Evolutionary conservation across 768 basidiomycete species (phyloP), one percentile per base, ranked within the genome.

Genomic region (Podaxis rugospora): DNA sequence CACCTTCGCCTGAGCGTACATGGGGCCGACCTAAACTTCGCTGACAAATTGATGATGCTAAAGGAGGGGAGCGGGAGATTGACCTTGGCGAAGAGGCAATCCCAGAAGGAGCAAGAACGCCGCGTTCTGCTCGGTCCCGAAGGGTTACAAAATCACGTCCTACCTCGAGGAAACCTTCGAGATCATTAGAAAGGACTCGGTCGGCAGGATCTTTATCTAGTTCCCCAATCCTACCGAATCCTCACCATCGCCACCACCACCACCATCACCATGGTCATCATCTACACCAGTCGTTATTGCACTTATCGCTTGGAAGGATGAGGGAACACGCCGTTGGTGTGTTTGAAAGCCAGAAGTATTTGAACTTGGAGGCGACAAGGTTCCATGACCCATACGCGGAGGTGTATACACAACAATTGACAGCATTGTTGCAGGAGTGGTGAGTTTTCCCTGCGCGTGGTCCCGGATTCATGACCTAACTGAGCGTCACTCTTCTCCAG

Each of bases 341-440:
- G 13, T 91, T 91, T 62, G 89, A 91, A 73, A 83, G 82, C 2
- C 84, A 89, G 65, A 72, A 83, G 28, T 91, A 90, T 68, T 74
- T 90, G 59, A 83, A 90, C 63, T 74, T 91, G 2, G 89, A 91
- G 67, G 79, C 82, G 27, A 80, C 72, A 32, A 71, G 80, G 40
- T 70, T 86, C 37, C 70, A 73, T 35, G 84, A 87, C 61, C 83
- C 83, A 1, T 69, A 79, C 59, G 72, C 75, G 1, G 76, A 76
- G 14, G 69, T 69, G 16, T 76, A 80, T 54, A 80, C 80, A 4
- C 72, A 73, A 44, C 71, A 72, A 57, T 77, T 79, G 25, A 77
- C 76, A 4, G 69, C 69, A 28, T 71, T 88, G 21, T 65, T 91
- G 50, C 70, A 73, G 9, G 71, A 80, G 28, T 82, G 76, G 78